Evolutionary conservation across 106 monocot genomes (phyloP), one percentile per base, ranked within the genome.

Genomic region (Vanilla planifolia): DNA sequence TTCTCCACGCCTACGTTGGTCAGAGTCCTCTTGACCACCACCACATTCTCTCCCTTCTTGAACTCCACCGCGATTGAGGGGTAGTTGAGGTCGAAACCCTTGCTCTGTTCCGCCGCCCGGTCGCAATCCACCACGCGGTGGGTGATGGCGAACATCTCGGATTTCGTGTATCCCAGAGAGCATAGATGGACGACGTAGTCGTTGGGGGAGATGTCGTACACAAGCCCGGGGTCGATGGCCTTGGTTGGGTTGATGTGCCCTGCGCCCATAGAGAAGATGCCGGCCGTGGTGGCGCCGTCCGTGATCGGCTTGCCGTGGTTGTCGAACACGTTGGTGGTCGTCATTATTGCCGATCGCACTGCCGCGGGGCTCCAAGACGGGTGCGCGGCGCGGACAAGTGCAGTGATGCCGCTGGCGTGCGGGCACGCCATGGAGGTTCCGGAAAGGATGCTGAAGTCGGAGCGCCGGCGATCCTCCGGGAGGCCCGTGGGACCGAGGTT

Each of bases 351-450:
- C 0, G 93, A 93, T 43, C 75, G 67, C 41, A 93, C 60, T 16
- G 67, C 74, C 10, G 89, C 93, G 0, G 93, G 93, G 50, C 69
- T 89, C 93, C 93, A 93, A 0, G 62, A 2, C 0, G 79, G 89
- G 62, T 89, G 93, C 4, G 69, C 60, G 0, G 93, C 58, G 7
- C 70, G 76, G 23, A 89, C 40, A 16, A 93, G 71, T 1, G 89
- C 89, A 0, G 72, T 64, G 39, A 89, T 71, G 0, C 93, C 89
- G 39, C 85, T 80, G 20, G 75, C 85, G 44, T 93, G 93, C 0
- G 93, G 93, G 67, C 85, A 89, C 5, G 93, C 73, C 93, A 93
- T 93, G 44, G 93, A 93, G 3, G 93, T 93, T 13, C 93, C 93
- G 0, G 93, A 93, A 0, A 93, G 61, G 8, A 89, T 76, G 22